phyloP scores from a whole-genome alignment of 148 eudicot genomes.

The Vaccinium macrocarpon region DNA sequence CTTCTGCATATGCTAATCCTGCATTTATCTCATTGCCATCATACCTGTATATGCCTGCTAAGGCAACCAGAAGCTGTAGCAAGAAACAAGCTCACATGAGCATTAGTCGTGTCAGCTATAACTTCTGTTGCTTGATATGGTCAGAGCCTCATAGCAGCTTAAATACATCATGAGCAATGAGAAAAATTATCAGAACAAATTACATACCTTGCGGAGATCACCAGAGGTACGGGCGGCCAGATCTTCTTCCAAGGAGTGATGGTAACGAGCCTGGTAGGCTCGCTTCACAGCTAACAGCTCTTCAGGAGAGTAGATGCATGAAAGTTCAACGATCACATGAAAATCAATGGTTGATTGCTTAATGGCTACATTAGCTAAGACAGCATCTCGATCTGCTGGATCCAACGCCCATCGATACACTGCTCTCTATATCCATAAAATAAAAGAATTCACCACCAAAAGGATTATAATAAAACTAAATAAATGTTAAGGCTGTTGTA shows the following conservation, averaged over 20 bases:
- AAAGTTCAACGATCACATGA: constrained; percentile 54
- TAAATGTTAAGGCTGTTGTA: neutral
- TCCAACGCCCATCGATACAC: constrained; percentile 75
- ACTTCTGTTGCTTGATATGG: too few species aligned
- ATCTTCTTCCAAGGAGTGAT: constrained; percentile 71
- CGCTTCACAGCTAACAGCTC: constrained; percentile 56
- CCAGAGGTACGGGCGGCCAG: constrained; percentile 58
- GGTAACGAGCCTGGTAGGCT: constrained; percentile 62
- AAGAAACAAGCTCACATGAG: neutral
- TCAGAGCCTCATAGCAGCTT: too few species aligned
- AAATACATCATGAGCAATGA: neutral
- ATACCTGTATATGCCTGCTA: constrained; percentile 70
- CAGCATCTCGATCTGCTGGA: constrained; percentile 74
- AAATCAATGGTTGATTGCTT: constrained; percentile 42
- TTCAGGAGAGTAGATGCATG: constrained; percentile 48
- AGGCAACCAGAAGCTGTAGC: constrained; percentile 62
- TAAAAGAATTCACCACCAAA: neutral
- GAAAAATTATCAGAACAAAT: neutral
- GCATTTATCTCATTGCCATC: constrained; percentile 51
- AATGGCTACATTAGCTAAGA: constrained; percentile 58
- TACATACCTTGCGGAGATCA: constrained; percentile 56
- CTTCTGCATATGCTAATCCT: constrained; percentile 58
- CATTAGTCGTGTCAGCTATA: neutral
- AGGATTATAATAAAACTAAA: neutral
- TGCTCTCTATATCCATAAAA: constrained; percentile 47